Evolutionary conservation across 148 eudicot genomes (phyloP).

Genomic region (Fagopyrum tataricum): DNA sequence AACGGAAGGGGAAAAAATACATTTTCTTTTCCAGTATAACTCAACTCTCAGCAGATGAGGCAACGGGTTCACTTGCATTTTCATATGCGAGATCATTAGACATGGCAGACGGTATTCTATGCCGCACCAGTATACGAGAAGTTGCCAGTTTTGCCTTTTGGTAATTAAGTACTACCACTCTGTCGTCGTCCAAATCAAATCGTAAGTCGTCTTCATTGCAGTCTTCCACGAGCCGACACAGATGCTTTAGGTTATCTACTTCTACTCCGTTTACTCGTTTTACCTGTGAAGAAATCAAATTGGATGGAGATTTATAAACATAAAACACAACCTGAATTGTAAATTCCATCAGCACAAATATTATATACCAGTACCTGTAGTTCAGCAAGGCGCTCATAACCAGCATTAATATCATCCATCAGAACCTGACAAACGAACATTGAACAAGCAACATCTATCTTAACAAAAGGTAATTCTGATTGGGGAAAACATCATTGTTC

Average conservation of each 20-base stretch:
- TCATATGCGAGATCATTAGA: constrained; percentile 52
- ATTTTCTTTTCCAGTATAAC: not conserved
- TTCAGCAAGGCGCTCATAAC: constrained; percentile 94
- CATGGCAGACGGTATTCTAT: constrained; percentile 71
- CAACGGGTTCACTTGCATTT: constrained; percentile 22
- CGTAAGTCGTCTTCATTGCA: constrained; percentile 54
- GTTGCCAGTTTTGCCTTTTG: constrained; percentile 71
- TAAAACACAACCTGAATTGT: not conserved
- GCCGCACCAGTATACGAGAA: constrained; percentile 67
- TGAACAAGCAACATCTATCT: not conserved
- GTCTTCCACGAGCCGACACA: constrained; percentile 64
- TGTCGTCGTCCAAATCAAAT: constrained; percentile 83
- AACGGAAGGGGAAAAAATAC: not conserved
- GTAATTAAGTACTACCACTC: constrained; percentile 73
- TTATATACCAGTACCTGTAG: constrained; percentile 52
- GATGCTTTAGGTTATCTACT: constrained; percentile 63
- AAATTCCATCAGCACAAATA: not conserved
- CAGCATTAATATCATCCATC: constrained; percentile 90
- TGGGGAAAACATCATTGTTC: not conserved
- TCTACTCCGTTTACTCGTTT: constrained; percentile 74
- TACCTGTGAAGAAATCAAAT: constrained; percentile 43
- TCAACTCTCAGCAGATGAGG: constrained; percentile 22
- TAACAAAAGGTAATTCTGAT: not conserved
- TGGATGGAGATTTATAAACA: not conserved
- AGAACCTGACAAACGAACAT: constrained; percentile 42